A percentile compares a stretch with the other conserved stretches of the same genome.
Evolutionary conservation across 352 stramenopile species (phyloP).

Genomic region (Hyphochytrium catenoides): DNA sequence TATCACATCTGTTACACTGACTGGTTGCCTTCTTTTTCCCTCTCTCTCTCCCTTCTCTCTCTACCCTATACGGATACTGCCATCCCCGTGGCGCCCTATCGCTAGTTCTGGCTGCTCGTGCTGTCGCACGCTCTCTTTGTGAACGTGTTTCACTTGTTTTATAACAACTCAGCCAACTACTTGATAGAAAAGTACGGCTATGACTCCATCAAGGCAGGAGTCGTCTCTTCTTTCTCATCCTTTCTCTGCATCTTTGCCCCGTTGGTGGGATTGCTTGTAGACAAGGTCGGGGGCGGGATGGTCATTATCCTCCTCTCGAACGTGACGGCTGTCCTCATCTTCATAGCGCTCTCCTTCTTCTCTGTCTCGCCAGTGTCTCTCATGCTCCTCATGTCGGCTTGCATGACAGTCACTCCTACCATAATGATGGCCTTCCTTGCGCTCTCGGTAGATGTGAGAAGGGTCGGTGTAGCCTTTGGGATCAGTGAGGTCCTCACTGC

Average conservation of each 20-base stretch:
- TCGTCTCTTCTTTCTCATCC: conserved; percentile 46
- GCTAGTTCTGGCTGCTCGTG: conserved; percentile 60
- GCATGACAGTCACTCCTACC: conserved; percentile 53
- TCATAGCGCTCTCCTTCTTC: conserved; percentile 59
- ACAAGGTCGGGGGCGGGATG: conserved; percentile 60
- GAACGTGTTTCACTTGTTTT: conserved; percentile 71
- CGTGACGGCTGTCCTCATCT: conserved; percentile 39
- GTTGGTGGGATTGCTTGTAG: conserved; percentile 58
- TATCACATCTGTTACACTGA: too few relatives aligned
- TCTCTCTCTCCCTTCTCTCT: too few relatives aligned
- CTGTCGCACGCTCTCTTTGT: conserved; percentile 63
- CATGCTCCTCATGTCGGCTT: conserved; percentile 62
- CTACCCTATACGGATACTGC: too few relatives aligned
- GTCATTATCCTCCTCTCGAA: conserved; percentile 41
- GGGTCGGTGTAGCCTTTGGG: conserved; percentile 52
- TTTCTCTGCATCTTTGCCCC: conserved; percentile 57
- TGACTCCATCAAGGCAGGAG: conserved; percentile 50
- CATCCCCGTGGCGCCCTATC: too few relatives aligned
- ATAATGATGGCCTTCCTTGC: conserved; percentile 63
- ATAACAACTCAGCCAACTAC: conserved; percentile 64
- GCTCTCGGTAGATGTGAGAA: conserved; percentile 35
- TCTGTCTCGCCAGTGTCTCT: conserved; percentile 36
- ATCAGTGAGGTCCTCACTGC: conserved; percentile 61
- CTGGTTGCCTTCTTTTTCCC: too few relatives aligned
- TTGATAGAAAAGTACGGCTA: conserved; percentile 58